Evolutionary conservation across 805 yeast species (phyloP).

Genomic region (Saturnispora zaruensis): DNA sequence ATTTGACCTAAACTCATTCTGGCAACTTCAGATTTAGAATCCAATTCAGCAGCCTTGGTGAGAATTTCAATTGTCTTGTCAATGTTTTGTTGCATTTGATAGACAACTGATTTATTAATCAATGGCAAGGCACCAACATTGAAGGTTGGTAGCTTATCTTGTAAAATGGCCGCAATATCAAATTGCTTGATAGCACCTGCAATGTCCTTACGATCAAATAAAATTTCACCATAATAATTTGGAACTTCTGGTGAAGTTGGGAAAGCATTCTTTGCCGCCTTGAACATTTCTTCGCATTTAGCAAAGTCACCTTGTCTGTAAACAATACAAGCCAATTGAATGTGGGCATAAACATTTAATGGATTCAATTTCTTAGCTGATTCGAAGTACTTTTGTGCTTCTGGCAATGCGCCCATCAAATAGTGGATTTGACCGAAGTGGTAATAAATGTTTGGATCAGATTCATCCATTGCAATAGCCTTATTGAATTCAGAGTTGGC

Average conservation of each 20-base stretch:
- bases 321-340: constrained; percentile 87
- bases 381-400: constrained; percentile 67
- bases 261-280: constrained; percentile 62
- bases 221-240: constrained; percentile 90
- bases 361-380: constrained; percentile 70
- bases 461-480: constrained; percentile 62
- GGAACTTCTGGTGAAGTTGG: constrained; percentile 88
- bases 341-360: constrained; percentile 71
- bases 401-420: constrained; percentile 61
- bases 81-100: constrained; percentile 47
- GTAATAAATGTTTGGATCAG: constrained; percentile 77
- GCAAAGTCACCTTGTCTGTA: constrained; percentile 64
- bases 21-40: constrained; percentile 85
- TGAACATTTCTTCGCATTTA: constrained; percentile 55
- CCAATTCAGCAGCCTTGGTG: constrained; percentile 68
- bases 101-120: constrained; percentile 76
- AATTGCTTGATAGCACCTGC: constrained; percentile 72
- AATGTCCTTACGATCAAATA: constrained; percentile 71
- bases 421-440: constrained; percentile 91
- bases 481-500: constrained; percentile 59
- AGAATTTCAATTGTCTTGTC: constrained; percentile 57
- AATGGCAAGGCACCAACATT: constrained; percentile 85
- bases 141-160: constrained; percentile 55
- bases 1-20: constrained; percentile 87
- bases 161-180: constrained; percentile 78